Base-by-base conservation (phyloP, 2,329 filamentous ascomycete genomes). In the Aspergillus ruber region DNA sequence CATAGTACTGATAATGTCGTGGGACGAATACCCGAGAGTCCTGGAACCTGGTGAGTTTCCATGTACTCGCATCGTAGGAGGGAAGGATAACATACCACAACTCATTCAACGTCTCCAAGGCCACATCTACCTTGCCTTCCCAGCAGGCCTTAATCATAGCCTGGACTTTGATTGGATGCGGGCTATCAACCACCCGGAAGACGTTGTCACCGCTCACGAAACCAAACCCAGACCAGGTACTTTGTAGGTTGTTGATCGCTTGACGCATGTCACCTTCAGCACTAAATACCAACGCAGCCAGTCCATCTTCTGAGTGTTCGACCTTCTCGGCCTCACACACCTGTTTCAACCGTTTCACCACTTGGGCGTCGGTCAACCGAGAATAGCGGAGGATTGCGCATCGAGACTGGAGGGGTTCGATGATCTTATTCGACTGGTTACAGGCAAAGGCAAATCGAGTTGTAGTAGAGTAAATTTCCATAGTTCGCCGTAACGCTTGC, bases 1-100 rank as follows among this genome's bases (percentile, higher is more conserved):
- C 93, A 98, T 98, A 52, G 91, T 98, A 72, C 87, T 94, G 69
- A 98, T 94, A 59, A 98, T 95, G 68, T 98, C 93, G 73, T 98
- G 91, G 59, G 89, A 94, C n/a, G 89, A 95, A 73, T 98, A 98
- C 12, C 93, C 93, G 50, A 97, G 74, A 51, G 86, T 83, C 79
- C 77, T 79, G 20, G n/a, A 17, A 35, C 17, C 13, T 35, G 7
- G 15, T 35, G 33, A 35, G 33, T 17, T 6, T n/a, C 13, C 33
- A 35, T 35, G 6, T 4, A 18, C 12, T 9, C 17, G 13, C 18
- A 42, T 42, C 13, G 18, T 21, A 42, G 50, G n/a, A 47, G 56
- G 51, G 48, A 18, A 42, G 25, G 46, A 46, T 35, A 8, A 61
- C 71, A 55, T 67, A 80, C 91, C 93, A 98, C 38, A 98, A 77